Evolutionary conservation across 768 basidiomycete species (phyloP).

Genomic region (Tremella fuciformis): DNA sequence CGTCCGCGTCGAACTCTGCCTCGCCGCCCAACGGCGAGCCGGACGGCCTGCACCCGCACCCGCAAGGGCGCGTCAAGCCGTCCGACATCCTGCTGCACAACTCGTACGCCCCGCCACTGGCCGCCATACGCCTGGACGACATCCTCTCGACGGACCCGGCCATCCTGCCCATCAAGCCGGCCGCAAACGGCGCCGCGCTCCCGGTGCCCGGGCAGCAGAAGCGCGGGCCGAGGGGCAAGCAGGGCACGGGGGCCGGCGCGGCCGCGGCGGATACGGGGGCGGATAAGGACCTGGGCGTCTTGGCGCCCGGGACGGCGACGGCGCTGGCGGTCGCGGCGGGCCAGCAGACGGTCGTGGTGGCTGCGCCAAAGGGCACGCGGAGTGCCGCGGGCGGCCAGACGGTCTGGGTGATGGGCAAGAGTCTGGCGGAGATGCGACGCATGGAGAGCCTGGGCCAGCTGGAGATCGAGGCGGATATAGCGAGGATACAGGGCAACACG

Average conservation of each 20-base stretch:
- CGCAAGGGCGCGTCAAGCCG: constrained; percentile 13
- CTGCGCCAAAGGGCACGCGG: constrained; percentile 19
- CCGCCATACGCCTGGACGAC: constrained; percentile 41
- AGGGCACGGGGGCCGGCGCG: background rate
- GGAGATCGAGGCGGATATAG: constrained; percentile 45
- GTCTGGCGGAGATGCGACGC: constrained; percentile 42
- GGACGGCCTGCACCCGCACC: constrained; percentile 4
- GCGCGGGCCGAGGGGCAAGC: constrained; percentile 39
- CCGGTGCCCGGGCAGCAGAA: constrained; percentile 20
- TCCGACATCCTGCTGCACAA: constrained; percentile 37
- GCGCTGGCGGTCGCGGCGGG: constrained; percentile 42
- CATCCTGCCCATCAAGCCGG: constrained; percentile 12
- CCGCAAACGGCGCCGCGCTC: background rate
- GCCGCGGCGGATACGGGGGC: constrained; percentile 2
- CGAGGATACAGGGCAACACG: constrained; percentile 39
- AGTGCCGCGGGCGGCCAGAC: constrained; percentile 30
- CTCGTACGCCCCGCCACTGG: constrained; percentile 34
- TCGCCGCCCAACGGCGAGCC: background rate
- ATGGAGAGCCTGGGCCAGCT: constrained; percentile 39
- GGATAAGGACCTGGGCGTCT: constrained; percentile 23
- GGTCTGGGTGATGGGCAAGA: constrained; percentile 40
- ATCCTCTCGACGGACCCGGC: constrained; percentile 33
- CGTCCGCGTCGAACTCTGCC: background rate
- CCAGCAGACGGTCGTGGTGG: constrained; percentile 14
- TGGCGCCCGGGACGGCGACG: constrained; percentile 40